phyloP scores from a whole-genome alignment of 495 filamentous ascomycete genomes.

The Lepraria neglecta region DNA sequence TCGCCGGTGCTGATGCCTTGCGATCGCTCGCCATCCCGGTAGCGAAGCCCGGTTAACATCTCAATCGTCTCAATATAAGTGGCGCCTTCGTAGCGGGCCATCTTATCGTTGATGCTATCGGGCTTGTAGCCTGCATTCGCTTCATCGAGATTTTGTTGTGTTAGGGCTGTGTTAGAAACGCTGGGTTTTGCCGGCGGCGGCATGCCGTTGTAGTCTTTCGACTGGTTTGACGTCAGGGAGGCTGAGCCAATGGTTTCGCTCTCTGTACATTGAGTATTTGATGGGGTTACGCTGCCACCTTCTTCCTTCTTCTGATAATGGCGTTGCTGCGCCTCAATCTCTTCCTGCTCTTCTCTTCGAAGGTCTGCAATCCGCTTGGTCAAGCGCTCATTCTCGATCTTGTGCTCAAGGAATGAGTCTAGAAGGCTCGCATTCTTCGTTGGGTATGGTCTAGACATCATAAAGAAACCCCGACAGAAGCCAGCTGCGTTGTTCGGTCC shows the following conservation, averaged over 20 bases:
- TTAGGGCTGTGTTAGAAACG: conserved; percentile 57
- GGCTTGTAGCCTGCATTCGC: conserved; percentile 59
- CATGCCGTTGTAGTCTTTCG: conserved; percentile 48
- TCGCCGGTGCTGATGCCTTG: conserved; percentile 84
- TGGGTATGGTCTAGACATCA: conserved; percentile 88
- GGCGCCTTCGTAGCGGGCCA: conserved; percentile 65
- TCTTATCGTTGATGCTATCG: conserved; percentile 71
- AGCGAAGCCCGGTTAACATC: conserved; percentile 84
- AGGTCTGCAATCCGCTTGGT: conserved; percentile 78
- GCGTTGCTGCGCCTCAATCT: conserved; percentile 48
- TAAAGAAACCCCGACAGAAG: conserved; percentile 84
- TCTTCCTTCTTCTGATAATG: conserved; percentile 50
- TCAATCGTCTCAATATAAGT: conserved; percentile 85
- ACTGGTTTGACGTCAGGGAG: conserved; percentile 28
- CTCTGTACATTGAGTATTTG: conserved; percentile 40
- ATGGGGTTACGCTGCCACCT: conserved; percentile 48
- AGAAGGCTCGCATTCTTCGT: conserved; percentile 77
- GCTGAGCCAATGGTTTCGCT: conserved; percentile 30
- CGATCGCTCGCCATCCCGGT: conserved; percentile 82
- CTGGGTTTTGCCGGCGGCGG: conserved; percentile 61
- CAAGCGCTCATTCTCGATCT: conserved; percentile 91
- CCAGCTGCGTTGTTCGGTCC: conserved; percentile 56
- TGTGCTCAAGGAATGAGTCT: conserved; percentile 94
- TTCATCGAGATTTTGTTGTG: conserved; percentile 72
- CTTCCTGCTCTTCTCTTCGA: conserved; percentile 77